phyloP scores from a whole-genome alignment of 2,329 filamentous ascomycete species.

The Cadophora luteo-olivacea region DNA sequence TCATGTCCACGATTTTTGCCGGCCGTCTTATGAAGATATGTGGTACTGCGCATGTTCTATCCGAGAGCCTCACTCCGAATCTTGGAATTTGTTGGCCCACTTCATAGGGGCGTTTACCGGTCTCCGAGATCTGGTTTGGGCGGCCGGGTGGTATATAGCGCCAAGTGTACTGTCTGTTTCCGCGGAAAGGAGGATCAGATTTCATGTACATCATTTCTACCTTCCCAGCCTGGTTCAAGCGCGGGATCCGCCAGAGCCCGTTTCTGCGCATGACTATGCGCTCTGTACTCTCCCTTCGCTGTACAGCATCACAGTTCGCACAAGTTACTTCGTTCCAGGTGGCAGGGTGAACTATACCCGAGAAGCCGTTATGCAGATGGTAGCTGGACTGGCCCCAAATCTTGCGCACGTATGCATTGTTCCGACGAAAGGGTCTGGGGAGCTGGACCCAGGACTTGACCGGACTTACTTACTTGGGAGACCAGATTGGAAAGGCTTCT shows the following conservation, averaged over 20 bases:
- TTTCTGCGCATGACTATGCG: background rate
- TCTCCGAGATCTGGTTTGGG: slow-evolving; percentile 5
- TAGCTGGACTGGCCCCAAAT: slow-evolving; percentile 1
- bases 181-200: slow-evolving; percentile 2
- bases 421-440: background rate
- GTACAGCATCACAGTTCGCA: background rate
- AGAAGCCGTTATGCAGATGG: background rate
- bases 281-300: background rate
- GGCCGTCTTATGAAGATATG: background rate
- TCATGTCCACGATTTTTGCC: slow-evolving; percentile 9
- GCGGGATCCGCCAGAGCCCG: background rate
- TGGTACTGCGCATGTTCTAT: background rate
- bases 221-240: background rate
- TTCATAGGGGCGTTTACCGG: background rate
- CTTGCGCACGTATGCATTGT: background rate
- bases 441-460: background rate
- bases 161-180: background rate
- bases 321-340: background rate
- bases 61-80: background rate
- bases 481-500: background rate
- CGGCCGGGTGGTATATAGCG: background rate
- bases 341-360: background rate
- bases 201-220: background rate
- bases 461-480: background rate
- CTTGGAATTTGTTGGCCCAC: background rate